Percentiles rank a stretch among this genome's conserved stretches.
phyloP scores from a whole-genome alignment of 139 green algal genomes.

The Coelastrella sp. region DNA sequence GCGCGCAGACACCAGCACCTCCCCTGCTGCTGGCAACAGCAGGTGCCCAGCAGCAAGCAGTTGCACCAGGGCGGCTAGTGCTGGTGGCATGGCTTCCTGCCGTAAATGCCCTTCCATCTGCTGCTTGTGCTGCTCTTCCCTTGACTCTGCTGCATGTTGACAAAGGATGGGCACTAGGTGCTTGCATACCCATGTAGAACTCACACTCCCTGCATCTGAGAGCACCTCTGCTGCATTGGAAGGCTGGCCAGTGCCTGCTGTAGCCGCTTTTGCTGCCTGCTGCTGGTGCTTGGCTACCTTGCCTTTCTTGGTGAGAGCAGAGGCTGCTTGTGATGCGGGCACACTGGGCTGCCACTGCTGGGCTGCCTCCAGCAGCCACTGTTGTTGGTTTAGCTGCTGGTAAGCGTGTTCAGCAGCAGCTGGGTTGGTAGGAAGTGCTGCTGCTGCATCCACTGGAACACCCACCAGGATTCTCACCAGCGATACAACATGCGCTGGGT shows the following conservation, averaged over 20 bases:
- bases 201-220: background rate
- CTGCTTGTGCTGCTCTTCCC: background rate
- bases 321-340: background rate
- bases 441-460: background rate
- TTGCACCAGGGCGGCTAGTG: background rate
- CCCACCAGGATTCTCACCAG: constrained; percentile 9
- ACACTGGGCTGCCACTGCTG: background rate
- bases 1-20: constrained; percentile 37
- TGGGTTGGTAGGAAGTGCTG: too few relatives aligned
- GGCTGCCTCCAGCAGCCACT: background rate
- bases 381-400: background rate
- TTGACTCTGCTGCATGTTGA: background rate
- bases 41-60: background rate
- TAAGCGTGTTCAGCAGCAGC: background rate
- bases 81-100: background rate
- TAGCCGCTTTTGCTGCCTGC: background rate
- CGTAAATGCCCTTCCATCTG: background rate
- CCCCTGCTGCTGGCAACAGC: constrained; percentile 16
- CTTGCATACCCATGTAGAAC: background rate
- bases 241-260: background rate
- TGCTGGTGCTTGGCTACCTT: background rate
- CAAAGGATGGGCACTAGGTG: constrained; percentile 9
- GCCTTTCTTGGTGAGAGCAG: background rate
- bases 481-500: background rate
- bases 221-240: background rate